These are phyloP conservation scores for Periconia sp. DNA, from an alignment of 2,329 filamentous ascomycete species.

Conservation along the genomic window DNA sequence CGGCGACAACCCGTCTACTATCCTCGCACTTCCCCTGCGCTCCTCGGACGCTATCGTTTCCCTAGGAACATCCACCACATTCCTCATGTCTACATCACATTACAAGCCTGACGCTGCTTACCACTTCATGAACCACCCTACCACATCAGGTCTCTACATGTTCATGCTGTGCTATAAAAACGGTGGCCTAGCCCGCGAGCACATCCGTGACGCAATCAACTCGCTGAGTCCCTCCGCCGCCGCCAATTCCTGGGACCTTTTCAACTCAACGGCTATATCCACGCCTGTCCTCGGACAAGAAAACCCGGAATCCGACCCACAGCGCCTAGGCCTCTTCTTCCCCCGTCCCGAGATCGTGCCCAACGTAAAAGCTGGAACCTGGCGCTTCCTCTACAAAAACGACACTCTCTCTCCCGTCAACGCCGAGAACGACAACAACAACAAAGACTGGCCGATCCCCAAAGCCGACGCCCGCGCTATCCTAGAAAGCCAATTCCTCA, in stretches of 20 bases:
- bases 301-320: conserved; percentile 54
- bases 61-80: conserved; percentile 92
- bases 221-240: conserved; percentile 43
- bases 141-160: conserved; percentile 90
- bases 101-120: conserved; percentile 90
- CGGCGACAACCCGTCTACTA: conserved; percentile 94
- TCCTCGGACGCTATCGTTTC: conserved; percentile 92
- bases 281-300: conserved; percentile 69
- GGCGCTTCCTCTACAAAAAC: conserved; percentile 70
- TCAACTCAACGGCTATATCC: conserved; percentile 72
- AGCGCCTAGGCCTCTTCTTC: conserved; percentile 92
- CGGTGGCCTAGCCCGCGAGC: conserved; percentile 87
- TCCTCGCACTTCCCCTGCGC: conserved; percentile 83
- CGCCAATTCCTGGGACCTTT: conserved; percentile 70
- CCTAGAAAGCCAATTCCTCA: conserved; percentile 92
- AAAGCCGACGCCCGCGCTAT: conserved; percentile 78
- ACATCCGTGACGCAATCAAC: conserved; percentile 80
- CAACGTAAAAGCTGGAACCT: conserved; percentile 82
- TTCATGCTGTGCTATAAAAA: conserved; percentile 99
- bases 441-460: conserved; percentile 55
- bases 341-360: conserved; percentile 94
- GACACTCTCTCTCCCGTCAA: conserved; percentile 51
- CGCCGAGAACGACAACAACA: conserved; percentile 41
- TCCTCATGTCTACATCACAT: conserved; percentile 92
- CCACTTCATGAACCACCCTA: conserved; percentile 98